phyloP scores from a whole-genome alignment of 2,329 filamentous ascomycete genomes.

The Pestalotiopsis sp. region DNA sequence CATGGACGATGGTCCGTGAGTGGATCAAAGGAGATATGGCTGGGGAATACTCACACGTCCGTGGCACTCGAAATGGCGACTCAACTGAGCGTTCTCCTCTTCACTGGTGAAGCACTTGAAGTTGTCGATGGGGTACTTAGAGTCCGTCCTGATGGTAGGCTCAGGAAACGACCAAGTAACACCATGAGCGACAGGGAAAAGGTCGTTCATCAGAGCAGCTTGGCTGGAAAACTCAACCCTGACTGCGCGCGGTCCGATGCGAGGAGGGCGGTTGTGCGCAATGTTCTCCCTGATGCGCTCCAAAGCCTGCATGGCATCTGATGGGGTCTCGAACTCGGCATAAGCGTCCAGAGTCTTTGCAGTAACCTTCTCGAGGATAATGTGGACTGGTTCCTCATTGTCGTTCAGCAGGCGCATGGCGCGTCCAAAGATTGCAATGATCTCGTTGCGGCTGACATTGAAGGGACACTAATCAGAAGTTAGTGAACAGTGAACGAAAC shows the following conservation, averaged over 20 bases:
- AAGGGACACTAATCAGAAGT: conserved; percentile 42
- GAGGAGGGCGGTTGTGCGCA: conserved; percentile 38
- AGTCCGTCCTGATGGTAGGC: conserved; percentile 41
- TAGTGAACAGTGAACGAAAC: background rate
- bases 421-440: conserved; percentile 47
- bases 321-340: conserved; percentile 44
- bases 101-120: conserved; percentile 64
- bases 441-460: conserved; percentile 38
- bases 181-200: conserved; percentile 62
- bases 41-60: conserved; percentile 55
- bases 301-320: conserved; percentile 57
- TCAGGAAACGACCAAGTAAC: conserved; percentile 54
- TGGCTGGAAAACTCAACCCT: conserved; percentile 61
- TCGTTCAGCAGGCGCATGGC: conserved; percentile 43
- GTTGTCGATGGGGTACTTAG: conserved; percentile 47
- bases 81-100: conserved; percentile 66
- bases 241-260: conserved; percentile 60
- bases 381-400: conserved; percentile 44
- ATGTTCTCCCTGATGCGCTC: conserved; percentile 42
- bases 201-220: conserved; percentile 58
- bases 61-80: conserved; percentile 64
- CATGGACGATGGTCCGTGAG: background rate
- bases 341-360: conserved; percentile 49
- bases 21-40: background rate
- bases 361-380: conserved; percentile 50